A percentile compares a stretch with the other conserved stretches of the same genome.
phyloP scores from a whole-genome alignment of 805 yeast genomes.

The Lipomyces chichibuensis region DNA sequence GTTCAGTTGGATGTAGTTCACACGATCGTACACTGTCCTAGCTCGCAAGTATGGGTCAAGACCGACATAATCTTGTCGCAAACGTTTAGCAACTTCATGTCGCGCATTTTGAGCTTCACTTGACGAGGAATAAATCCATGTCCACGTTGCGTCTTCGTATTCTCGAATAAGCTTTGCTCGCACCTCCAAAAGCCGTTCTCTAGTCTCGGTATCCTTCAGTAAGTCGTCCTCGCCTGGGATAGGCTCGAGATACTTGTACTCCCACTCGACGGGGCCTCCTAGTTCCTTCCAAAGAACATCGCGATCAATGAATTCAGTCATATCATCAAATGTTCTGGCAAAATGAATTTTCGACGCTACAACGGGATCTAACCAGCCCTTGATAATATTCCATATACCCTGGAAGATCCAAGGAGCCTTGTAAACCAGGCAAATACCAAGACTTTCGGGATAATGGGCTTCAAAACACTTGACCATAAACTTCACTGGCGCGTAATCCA shows the following conservation, averaged over 20 bases:
- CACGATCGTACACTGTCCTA: conserved; percentile 76
- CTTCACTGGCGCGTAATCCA: conserved; percentile 91
- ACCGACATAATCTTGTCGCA: conserved; percentile 65
- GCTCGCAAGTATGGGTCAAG: conserved; percentile 84
- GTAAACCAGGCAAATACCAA: conserved; percentile 82
- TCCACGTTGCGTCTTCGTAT: conserved; percentile 66
- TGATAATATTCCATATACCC: conserved; percentile 91
- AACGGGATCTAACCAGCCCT: conserved; percentile 94
- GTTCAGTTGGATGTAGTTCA: conserved; percentile 49
- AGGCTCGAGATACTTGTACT: conserved; percentile 65
- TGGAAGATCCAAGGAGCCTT: conserved; percentile 97
- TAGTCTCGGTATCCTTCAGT: conserved; percentile 51
- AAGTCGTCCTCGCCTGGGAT: conserved; percentile 58
- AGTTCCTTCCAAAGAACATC: conserved; percentile 66
- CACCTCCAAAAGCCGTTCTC: conserved; percentile 52
- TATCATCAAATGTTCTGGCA: conserved; percentile 70
- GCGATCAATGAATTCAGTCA: conserved; percentile 62
- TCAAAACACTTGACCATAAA: conserved; percentile 87
- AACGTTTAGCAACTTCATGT: conserved; percentile 51
- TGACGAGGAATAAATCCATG: conserved; percentile 68
- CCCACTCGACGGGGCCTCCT: conserved; percentile 71
- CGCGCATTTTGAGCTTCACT: conserved; percentile 53
- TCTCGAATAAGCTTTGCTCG: conserved; percentile 58
- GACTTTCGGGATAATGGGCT: conserved; percentile 93
- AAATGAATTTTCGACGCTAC: conserved; percentile 90